Evolutionary conservation across 1,284 basidiomycete species (phyloP).

Genomic region (Rhodotorula sp.): DNA sequence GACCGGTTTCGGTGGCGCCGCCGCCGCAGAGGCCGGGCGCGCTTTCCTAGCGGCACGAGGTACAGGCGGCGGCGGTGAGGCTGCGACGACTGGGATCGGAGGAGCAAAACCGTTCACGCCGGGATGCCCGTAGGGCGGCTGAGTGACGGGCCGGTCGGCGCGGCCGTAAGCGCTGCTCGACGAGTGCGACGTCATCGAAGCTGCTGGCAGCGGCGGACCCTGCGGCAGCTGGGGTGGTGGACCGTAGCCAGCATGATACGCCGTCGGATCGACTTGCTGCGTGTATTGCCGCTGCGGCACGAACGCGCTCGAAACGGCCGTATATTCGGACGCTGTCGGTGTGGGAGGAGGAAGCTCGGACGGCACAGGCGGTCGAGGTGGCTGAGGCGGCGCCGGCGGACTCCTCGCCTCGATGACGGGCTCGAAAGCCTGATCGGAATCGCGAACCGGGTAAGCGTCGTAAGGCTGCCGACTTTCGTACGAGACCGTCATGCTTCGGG

Average conservation of each 20-base stretch:
- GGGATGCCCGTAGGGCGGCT: not conserved
- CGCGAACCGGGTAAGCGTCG: not conserved
- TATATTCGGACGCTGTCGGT: constrained; percentile 5
- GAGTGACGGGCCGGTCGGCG: not conserved
- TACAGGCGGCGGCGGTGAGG: constrained; percentile 24
- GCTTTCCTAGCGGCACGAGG: constrained; percentile 4
- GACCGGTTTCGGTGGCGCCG: constrained; percentile 23
- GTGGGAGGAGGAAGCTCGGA: not conserved
- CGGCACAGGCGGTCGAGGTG: not conserved
- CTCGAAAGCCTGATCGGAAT: constrained; percentile 6
- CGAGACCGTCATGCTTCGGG: constrained; percentile 3
- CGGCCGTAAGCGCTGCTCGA: not conserved
- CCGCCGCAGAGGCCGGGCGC: constrained; percentile 16
- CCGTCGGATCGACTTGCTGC: not conserved
- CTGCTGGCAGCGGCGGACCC: not conserved
- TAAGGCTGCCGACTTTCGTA: not conserved
- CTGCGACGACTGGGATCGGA: not conserved
- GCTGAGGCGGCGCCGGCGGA: not conserved
- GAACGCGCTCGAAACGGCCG: not conserved
- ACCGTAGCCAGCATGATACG: not conserved
- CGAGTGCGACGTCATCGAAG: not conserved
- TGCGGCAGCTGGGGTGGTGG: not conserved
- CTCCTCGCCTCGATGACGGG: constrained; percentile 3
- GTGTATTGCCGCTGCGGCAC: not conserved
- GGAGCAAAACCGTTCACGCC: not conserved